phyloP scores from a whole-genome alignment of 78 protist genomes.

The Dictyostelium brefeldianum region DNA sequence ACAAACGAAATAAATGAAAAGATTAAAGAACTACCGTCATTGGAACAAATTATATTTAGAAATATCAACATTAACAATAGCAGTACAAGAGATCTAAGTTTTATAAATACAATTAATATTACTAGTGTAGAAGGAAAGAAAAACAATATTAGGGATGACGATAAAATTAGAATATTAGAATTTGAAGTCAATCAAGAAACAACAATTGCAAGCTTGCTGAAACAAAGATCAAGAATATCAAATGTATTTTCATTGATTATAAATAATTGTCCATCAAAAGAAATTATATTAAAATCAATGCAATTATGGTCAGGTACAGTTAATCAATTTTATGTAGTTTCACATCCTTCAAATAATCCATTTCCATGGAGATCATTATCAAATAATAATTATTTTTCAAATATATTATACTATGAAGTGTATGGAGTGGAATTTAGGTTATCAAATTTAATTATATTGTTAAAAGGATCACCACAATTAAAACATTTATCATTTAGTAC shows the following conservation, averaged over 20 bases:
- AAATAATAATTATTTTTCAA: background rate
- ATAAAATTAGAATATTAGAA: background rate
- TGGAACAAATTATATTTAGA: background rate
- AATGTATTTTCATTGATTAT: slow-evolving; percentile 2
- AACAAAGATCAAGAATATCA: background rate
- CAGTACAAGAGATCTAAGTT: background rate
- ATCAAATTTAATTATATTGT: background rate
- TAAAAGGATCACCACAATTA: background rate
- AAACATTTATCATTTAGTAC: slow-evolving; percentile 17
- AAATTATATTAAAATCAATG: background rate
- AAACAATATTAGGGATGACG: background rate
- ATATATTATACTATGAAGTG: background rate
- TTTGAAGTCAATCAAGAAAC: background rate
- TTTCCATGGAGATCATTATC: slow-evolving; percentile 18
- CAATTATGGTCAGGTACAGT: background rate
- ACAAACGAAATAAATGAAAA: background rate
- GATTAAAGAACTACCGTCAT: background rate
- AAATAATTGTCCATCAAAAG: background rate
- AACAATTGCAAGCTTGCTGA: background rate
- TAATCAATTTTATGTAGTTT: background rate
- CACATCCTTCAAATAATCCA: background rate
- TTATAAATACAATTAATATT: background rate
- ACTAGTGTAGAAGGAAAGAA: background rate
- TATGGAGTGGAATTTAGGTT: background rate
- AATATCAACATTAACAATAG: background rate